Conservation (phyloP, 495 filamentous ascomycete genomes). For the Aspergillus asperescens region DNA sequence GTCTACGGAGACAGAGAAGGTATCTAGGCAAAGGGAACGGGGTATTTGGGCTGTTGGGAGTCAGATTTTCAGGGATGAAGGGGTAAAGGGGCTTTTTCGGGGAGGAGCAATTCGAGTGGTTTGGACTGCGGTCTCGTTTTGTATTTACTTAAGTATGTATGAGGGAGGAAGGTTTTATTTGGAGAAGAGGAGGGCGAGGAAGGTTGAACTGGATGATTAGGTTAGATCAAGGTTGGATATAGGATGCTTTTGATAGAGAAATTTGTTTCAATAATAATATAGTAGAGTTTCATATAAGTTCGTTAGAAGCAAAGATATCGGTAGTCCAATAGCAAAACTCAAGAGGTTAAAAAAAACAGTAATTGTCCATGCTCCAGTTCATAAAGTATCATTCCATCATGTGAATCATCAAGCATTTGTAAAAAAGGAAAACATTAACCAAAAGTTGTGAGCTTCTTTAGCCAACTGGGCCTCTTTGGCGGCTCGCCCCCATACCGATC, state of each 20-base stretch:
- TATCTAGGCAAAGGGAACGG: not conserved
- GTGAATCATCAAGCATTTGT: conserved; percentile 12
- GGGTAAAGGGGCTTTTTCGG: conserved; percentile 66
- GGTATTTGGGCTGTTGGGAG: conserved; percentile 51
- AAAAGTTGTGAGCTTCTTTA: conserved; percentile 42
- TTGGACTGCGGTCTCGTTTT: conserved; percentile 77
- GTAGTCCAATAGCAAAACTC: not conserved
- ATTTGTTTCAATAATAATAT: no score
- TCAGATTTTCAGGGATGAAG: conserved; percentile 57
- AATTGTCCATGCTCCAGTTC: not conserved
- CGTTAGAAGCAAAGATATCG: conserved; percentile 10
- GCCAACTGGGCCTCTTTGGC: conserved; percentile 43
- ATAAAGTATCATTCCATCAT: conserved; percentile 18
- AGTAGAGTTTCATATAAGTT: not conserved
- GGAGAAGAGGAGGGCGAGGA: conserved; percentile 35
- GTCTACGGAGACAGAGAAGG: not conserved
- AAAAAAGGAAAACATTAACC: conserved; percentile 11
- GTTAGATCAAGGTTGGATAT: not conserved
- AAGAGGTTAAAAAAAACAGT: no score
- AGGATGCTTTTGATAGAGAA: not conserved
- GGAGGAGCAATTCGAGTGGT: conserved; percentile 69
- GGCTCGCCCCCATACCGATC: conserved; percentile 25
- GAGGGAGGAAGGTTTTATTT: conserved; percentile 72
- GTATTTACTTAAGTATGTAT: conserved; percentile 81
- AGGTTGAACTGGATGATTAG: not conserved